Evolutionary conservation across 805 yeast genomes (phyloP).

Genomic region (Wickerhamomyces alni): DNA sequence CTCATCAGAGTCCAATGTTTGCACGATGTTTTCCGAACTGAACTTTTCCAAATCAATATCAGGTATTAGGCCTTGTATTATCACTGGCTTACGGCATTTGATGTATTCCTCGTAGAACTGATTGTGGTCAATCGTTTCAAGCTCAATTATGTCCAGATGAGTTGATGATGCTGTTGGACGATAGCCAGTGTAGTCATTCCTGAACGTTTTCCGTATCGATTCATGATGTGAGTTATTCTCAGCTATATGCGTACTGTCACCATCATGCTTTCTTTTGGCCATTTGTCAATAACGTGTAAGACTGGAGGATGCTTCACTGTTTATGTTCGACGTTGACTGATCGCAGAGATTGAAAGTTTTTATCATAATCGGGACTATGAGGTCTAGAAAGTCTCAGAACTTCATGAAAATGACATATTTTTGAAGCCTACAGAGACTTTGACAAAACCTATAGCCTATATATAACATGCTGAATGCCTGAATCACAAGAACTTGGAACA

Average conservation of each 20-base stretch:
- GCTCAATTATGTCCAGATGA: slow-evolving; percentile 1
- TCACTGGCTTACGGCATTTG: slow-evolving; percentile 36
- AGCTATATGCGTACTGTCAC: not conserved
- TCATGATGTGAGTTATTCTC: slow-evolving; percentile 1
- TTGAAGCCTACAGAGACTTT: too few species aligned
- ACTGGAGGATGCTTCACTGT: too few species aligned
- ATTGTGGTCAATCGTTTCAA: slow-evolving; percentile 3
- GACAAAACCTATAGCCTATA: too few species aligned
- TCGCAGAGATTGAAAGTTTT: too few species aligned
- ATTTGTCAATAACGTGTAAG: too few species aligned
- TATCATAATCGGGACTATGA: too few species aligned
- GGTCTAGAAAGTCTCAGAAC: too few species aligned
- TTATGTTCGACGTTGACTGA: too few species aligned
- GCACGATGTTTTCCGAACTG: slow-evolving; percentile 28
- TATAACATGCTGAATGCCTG: too few species aligned
- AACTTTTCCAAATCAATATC: slow-evolving; percentile 30
- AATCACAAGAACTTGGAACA: too few species aligned
- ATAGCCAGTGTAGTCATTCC: slow-evolving; percentile 10
- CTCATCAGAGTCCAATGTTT: slow-evolving; percentile 30
- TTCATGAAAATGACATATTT: too few species aligned
- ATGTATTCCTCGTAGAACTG: slow-evolving; percentile 12
- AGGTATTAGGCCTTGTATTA: slow-evolving; percentile 34
- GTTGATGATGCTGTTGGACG: slow-evolving; percentile 1
- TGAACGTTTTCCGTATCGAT: not conserved
- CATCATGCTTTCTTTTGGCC: too few species aligned